These are phyloP conservation scores for Cyclocybe cylindracea DNA, from an alignment of 768 basidiomycete genomes.

Conservation along the genomic window DNA sequence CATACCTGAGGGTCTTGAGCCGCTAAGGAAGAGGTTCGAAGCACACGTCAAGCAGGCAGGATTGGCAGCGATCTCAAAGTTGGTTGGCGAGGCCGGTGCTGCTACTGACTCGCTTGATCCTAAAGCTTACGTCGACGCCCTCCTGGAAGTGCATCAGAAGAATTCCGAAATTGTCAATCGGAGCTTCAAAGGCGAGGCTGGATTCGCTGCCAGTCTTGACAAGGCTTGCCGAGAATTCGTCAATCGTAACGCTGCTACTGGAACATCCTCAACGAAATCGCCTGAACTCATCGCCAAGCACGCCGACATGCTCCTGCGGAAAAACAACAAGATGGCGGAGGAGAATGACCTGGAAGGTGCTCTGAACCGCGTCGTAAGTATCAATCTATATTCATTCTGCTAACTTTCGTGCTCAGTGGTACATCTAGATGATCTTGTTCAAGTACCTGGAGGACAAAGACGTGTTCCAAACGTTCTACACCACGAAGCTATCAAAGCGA, in stretches of 20 bases:
- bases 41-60: constrained; percentile 94
- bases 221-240: constrained; percentile 97
- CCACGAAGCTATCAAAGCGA: constrained; percentile 93
- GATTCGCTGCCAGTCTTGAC: constrained; percentile 94
- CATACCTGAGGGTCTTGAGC: constrained; percentile 91
- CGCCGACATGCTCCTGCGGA: constrained; percentile 86
- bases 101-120: constrained; percentile 81
- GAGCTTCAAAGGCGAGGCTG: constrained; percentile 93
- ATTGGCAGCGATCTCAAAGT: constrained; percentile 78
- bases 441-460: constrained; percentile 99
- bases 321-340: constrained; percentile 97
- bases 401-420: constrained; percentile 29
- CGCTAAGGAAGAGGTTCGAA: constrained; percentile 92
- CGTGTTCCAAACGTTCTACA: constrained; percentile 99
- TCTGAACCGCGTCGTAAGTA: constrained; percentile 84
- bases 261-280: constrained; percentile 84
- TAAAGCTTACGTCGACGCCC: constrained; percentile 92
- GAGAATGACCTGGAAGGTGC: constrained; percentile 92
- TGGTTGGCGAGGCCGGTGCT: constrained; percentile 63
- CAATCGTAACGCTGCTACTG: constrained; percentile 92
- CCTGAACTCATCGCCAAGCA: constrained; percentile 96
- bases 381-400: constrained; percentile 22
- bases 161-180: constrained; percentile 90
- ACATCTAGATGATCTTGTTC: constrained; percentile 91
- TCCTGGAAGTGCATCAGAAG: constrained; percentile 92